Base-by-base conservation (phyloP, 108 stramenopile species). In the Cyclostephanos tholiformis region DNA sequence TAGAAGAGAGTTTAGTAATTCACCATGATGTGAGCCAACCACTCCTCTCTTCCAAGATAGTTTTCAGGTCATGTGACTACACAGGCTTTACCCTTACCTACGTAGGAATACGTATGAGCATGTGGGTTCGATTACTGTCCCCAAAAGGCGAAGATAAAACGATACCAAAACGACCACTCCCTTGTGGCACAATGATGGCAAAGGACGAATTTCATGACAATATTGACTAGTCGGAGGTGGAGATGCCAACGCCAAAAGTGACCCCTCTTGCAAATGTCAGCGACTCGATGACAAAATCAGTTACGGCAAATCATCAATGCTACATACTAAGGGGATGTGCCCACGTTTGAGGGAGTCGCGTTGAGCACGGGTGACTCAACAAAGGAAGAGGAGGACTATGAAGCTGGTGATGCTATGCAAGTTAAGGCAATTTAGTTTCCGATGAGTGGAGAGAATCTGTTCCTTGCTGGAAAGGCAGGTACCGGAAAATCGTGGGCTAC, bases 391-490 rank as follows among this genome's bases (percentile, higher is more conserved):
- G 52, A 53, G 25, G 52, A 53, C 19, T 57, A 70, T 36, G 65
- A 75, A 17, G 51, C 50, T 5, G 74, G 75, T 17, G 80, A 81
- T 56, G 69, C 48, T 39, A 41, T 77, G 30, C 80, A 82, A 77
- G 16, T 46, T 22, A 66, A 66, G 52, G 32, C 32, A 4, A 32
- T 32, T 4, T 4, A 32, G 32, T 4, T 32, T 4, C 3, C 32
- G 32, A 32, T 32, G 32, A 32, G 32, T 32, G 4, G 32, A 32
- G 32, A 32, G 32, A 32, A 32, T 32, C 32, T 32, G 32, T 32
- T 32, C 4, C 32, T 32, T 4, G 4, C 32, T 32, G 32, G 32
- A 4, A 32, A 32, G 32, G 32, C 32, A 32, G 32, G 32, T 32
- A 32, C 32, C 3, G 32, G 32, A 2, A 32, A 32, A 32, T 32